A percentile compares a stretch with the other conserved stretches of the same genome.
Evolutionary conservation across 1,284 basidiomycete species (phyloP).

Genomic region (Golubevia pallescens): DNA sequence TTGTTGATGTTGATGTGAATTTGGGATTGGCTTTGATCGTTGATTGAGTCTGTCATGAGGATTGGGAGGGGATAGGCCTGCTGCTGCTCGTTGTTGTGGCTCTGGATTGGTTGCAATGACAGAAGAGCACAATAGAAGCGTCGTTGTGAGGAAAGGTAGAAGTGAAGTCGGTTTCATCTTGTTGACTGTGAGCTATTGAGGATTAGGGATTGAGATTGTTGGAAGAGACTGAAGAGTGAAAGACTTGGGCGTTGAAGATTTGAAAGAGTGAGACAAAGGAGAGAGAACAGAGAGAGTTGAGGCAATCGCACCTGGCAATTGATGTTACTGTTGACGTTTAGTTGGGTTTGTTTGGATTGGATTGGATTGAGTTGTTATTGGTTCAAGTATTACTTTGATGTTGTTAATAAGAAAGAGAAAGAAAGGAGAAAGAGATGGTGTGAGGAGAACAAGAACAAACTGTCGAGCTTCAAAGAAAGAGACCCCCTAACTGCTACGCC

Average conservation of each 20-base stretch:
- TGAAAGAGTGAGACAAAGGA: too few species aligned
- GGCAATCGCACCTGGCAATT: too few species aligned
- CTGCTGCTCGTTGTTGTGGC: neutral
- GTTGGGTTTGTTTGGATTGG: too few species aligned
- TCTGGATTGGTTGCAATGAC: neutral
- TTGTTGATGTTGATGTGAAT: neutral
- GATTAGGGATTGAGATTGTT: neutral
- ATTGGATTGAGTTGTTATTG: too few species aligned
- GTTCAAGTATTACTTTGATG: too few species aligned
- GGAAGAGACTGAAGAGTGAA: neutral
- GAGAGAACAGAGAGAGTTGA: too few species aligned
- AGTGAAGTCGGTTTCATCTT: neutral
- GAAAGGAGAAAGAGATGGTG: too few species aligned
- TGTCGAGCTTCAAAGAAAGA: too few species aligned
- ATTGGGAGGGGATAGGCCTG: neutral
- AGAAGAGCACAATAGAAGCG: neutral
- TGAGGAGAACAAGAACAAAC: too few species aligned
- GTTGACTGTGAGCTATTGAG: neutral
- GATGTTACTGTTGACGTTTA: too few species aligned
- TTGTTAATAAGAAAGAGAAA: too few species aligned
- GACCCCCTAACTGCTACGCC: too few species aligned
- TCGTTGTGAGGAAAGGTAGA: neutral
- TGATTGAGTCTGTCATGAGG: neutral
- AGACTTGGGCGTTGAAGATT: neutral
- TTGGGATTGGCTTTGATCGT: neutral